Conservation (phyloP, 345 rosid genomes). For the Dovyalis caffra region DNA sequence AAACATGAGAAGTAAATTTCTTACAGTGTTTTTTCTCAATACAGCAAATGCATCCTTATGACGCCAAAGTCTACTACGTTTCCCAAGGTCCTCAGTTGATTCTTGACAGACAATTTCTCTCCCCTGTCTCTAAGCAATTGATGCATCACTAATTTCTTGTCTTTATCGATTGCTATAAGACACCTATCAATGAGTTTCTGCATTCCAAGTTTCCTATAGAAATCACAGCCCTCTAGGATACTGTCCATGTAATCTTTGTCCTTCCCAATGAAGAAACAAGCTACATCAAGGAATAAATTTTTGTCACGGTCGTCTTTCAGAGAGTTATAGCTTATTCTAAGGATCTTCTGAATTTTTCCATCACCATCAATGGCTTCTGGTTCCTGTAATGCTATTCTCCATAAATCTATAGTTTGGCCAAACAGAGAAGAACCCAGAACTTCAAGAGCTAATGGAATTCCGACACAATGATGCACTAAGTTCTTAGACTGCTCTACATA, state of each 20-base stretch:
- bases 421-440: not conserved
- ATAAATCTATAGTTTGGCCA: not conserved
- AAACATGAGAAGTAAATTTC: not conserved
- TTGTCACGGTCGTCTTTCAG: slow-evolving; percentile 14
- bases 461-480: not conserved
- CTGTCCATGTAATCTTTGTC: not conserved
- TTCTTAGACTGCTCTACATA: not conserved
- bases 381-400: slow-evolving; percentile 26
- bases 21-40: slow-evolving; percentile 3
- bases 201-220: not conserved
- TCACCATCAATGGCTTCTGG: slow-evolving; percentile 12
- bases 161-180: slow-evolving; percentile 3
- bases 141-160: slow-evolving; percentile 16
- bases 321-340: slow-evolving; percentile 16
- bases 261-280: slow-evolving; percentile 11
- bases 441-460: not conserved
- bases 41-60: slow-evolving; percentile 9
- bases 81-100: slow-evolving; percentile 18
- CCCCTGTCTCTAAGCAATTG: slow-evolving; percentile 21
- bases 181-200: slow-evolving; percentile 9
- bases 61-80: slow-evolving; percentile 17
- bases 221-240: slow-evolving; percentile 9
- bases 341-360: slow-evolving; percentile 14
- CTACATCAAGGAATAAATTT: slow-evolving; percentile 10
- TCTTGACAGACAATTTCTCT: slow-evolving; percentile 16